phyloP scores from a whole-genome alignment of 257 asterid species.

The Gentiana macrophylla region DNA sequence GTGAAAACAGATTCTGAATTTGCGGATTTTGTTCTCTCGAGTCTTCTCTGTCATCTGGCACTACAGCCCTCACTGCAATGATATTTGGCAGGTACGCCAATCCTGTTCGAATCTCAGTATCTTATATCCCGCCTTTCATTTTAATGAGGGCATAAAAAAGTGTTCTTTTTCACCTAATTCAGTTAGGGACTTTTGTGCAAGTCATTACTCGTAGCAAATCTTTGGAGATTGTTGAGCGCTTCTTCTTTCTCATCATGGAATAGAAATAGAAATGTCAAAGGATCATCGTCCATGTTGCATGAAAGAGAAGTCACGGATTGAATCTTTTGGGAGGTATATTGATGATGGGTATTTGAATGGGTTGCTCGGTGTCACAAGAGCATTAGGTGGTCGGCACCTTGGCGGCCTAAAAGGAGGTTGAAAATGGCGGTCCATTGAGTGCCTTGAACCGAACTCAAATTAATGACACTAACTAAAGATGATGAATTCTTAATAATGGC shows the following conservation, averaged over 20 bases:
- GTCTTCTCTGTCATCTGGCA: conserved; percentile 71
- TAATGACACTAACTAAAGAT: conserved; percentile 55
- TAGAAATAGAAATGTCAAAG: conserved; percentile 75
- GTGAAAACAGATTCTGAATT: conserved; percentile 64
- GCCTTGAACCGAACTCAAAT: conserved; percentile 81
- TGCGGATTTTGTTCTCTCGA: conserved; percentile 55
- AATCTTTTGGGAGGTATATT: conserved; percentile 66
- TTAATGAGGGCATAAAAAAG: not conserved
- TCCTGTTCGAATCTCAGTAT: conserved; percentile 1
- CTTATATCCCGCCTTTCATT: too few relatives aligned
- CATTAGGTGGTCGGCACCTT: conserved; percentile 87
- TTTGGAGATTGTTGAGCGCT: conserved; percentile 96
- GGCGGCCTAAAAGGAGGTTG: conserved; percentile 64
- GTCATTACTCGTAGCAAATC: conserved; percentile 85
- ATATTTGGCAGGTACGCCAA: conserved; percentile 61
- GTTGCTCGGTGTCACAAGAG: conserved; percentile 67
- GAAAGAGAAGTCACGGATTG: conserved; percentile 56
- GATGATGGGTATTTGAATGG: conserved; percentile 77
- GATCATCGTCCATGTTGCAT: conserved; percentile 68
- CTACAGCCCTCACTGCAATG: conserved; percentile 90
- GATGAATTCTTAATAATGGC: conserved; percentile 85
- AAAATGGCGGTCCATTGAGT: conserved; percentile 59
- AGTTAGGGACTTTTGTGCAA: conserved; percentile 20
- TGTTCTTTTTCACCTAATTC: not conserved
- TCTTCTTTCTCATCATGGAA: conserved; percentile 64